Conservation (phyloP, 2,329 filamentous ascomycete genomes). For the Didymella arachidicola region DNA sequence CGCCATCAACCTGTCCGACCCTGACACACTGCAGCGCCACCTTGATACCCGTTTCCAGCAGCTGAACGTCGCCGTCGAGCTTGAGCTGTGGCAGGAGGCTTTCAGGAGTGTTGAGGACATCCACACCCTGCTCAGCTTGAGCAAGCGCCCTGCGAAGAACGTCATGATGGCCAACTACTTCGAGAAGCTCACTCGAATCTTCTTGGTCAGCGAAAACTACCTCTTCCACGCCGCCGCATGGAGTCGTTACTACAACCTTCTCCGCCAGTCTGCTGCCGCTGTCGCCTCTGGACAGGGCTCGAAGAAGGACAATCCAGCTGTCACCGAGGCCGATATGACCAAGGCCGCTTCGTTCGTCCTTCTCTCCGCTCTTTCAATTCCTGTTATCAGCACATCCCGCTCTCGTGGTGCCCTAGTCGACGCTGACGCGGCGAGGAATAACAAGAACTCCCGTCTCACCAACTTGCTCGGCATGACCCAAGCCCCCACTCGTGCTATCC, state of each 20-base stretch:
- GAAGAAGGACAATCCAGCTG: conserved; percentile 93
- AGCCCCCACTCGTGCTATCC: conserved; percentile 83
- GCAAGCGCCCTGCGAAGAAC: conserved; percentile 98
- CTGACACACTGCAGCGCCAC: conserved; percentile 95
- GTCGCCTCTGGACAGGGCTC: conserved; percentile 85
- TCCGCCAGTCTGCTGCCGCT: conserved; percentile 86
- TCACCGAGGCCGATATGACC: conserved; percentile 87
- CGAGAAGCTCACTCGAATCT: conserved; percentile 98
- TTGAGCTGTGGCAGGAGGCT: conserved; percentile 98
- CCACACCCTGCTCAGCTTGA: conserved; percentile 94
- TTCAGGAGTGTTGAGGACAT: conserved; percentile 99
- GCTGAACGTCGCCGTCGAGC: conserved; percentile 95
- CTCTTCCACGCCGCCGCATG: conserved; percentile 98
- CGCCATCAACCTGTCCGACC: conserved; percentile 97
- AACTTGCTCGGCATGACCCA: conserved; percentile 93
- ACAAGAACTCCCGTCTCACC: conserved; percentile 97
- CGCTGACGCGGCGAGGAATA: conserved; percentile 95
- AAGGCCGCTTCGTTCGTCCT: conserved; percentile 96
- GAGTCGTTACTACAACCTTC: conserved; percentile 96
- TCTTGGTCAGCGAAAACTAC: conserved; percentile 99
- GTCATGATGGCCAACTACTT: conserved; percentile 99
- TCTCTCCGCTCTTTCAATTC: conserved; percentile 93
- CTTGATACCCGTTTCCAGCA: conserved; percentile 98
- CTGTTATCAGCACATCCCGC: conserved; percentile 97
- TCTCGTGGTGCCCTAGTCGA: conserved; percentile 96